A percentile compares a stretch with the other conserved stretches of the same genome.
Conservation (phyloP, 345 rosid genomes). For the Sisymbrium irio region DNA sequence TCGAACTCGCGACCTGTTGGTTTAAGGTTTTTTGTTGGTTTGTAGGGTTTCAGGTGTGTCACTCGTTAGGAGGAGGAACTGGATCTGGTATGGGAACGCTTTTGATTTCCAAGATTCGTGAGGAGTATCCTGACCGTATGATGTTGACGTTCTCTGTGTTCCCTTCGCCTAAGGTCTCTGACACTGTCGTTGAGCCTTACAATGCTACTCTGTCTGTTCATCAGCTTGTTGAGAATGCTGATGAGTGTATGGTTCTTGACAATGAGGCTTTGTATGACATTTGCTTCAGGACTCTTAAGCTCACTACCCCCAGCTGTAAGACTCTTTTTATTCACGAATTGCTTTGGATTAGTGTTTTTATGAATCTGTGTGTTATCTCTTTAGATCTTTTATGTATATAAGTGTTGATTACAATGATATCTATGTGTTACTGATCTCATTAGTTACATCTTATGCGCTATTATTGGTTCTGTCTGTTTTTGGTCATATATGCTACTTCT, state of each 20-base stretch:
- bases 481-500: no score
- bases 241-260: constrained; percentile 8
- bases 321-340: no score
- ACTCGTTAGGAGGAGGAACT: constrained; percentile 12
- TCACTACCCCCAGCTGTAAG: constrained; percentile 39
- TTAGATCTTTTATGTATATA: no score
- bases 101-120: background rate
- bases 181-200: constrained; percentile 4
- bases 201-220: background rate
- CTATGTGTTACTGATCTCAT: no score
- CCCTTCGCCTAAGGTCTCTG: constrained; percentile 1
- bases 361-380: background rate
- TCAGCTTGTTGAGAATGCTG: constrained; percentile 8
- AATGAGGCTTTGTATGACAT: constrained; percentile 22
- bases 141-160: background rate
- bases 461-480: background rate
- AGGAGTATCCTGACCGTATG: background rate
- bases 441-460: no score
- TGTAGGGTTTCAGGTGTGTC: background rate
- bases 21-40: background rate
- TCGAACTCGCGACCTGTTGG: constrained; percentile 85
- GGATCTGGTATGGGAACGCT: background rate
- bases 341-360: no score
- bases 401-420: no score
- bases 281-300: constrained; percentile 37